phyloP scores from a whole-genome alignment of 495 filamentous ascomycete species.

The Aspergillus homomorphus region DNA sequence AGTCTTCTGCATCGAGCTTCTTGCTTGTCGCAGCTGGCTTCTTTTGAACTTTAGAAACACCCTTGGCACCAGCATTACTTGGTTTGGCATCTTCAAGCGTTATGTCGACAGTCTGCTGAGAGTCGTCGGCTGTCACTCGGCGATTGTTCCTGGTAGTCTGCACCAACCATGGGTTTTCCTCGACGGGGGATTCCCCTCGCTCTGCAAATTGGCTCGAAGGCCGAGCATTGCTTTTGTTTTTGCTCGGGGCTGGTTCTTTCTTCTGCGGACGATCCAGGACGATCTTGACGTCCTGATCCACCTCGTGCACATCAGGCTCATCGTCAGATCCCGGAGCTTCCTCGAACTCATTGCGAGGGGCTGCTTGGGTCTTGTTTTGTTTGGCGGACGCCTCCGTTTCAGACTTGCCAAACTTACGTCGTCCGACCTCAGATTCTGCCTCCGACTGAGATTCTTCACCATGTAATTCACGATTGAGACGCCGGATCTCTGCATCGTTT shows the following conservation, averaged over 20 bases:
- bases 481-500: slow-evolving; percentile 78
- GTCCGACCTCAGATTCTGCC: slow-evolving; percentile 56
- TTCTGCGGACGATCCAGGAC: slow-evolving; percentile 23
- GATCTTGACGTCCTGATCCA: slow-evolving; percentile 27
- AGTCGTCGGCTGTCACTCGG: slow-evolving; percentile 28
- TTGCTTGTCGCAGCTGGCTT: slow-evolving; percentile 15
- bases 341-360: slow-evolving; percentile 57
- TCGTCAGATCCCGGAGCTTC: slow-evolving; percentile 55
- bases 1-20: slow-evolving; percentile 27
- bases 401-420: slow-evolving; percentile 62
- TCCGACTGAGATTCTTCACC: slow-evolving; percentile 54
- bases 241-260: slow-evolving; percentile 19
- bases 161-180: slow-evolving; percentile 52
- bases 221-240: slow-evolving; percentile 20
- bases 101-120: slow-evolving; percentile 41
- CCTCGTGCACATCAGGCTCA: slow-evolving; percentile 30
- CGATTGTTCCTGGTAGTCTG: slow-evolving; percentile 41
- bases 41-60: slow-evolving; percentile 19
- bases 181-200: slow-evolving; percentile 25
- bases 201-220: slow-evolving; percentile 19
- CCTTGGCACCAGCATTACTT: slow-evolving; percentile 15
- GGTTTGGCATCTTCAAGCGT: slow-evolving; percentile 31
- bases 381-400: slow-evolving; percentile 23
- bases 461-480: slow-evolving; percentile 69
- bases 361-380: slow-evolving; percentile 19